Evolutionary conservation across 1,284 basidiomycete species (phyloP).

Genomic region (Coniophora puteana): DNA sequence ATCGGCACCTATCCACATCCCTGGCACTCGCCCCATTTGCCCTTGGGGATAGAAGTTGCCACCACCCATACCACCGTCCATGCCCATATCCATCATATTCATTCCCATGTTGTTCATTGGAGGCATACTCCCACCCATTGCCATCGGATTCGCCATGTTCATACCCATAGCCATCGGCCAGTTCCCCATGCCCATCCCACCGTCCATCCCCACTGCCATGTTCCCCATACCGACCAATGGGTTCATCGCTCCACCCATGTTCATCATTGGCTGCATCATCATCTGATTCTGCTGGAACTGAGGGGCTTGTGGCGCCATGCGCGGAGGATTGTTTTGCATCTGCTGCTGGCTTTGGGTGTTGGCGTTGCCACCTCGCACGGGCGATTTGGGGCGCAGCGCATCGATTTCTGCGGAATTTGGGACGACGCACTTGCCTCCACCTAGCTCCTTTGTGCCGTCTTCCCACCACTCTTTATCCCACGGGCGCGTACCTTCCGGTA

Average conservation of each 20-base stretch:
- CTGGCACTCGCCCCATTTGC: constrained; percentile 14
- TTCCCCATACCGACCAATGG: constrained; percentile 20
- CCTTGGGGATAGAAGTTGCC: constrained; percentile 18
- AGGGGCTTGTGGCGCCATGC: constrained; percentile 1
- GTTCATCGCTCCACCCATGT: constrained; percentile 30
- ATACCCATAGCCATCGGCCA: constrained; percentile 25
- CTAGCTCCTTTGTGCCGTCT: constrained; percentile 49
- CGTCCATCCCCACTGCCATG: constrained; percentile 22
- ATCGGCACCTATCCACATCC: constrained; percentile 26
- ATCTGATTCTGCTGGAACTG: constrained; percentile 34
- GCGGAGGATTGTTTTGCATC: constrained; percentile 7
- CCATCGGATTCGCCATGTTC: constrained; percentile 28
- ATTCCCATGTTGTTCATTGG: constrained; percentile 26
- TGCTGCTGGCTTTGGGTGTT: constrained; percentile 15
- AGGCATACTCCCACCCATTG: constrained; percentile 21
- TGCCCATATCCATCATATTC: constrained; percentile 39
- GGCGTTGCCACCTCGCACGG: constrained; percentile 42
- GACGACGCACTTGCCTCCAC: constrained; percentile 57
- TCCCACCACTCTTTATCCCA: constrained; percentile 64
- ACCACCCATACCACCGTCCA: constrained; percentile 34
- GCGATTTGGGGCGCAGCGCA: constrained; percentile 83
- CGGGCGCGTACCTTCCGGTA: constrained; percentile 36
- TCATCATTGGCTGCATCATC: constrained; percentile 48
- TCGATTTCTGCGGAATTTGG: constrained; percentile 82
- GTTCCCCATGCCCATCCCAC: constrained; percentile 26